Percentiles rank a stretch among this genome's conserved stretches.
phyloP scores from a whole-genome alignment of 768 basidiomycete species.

The Tylopilus plumbeoviolaceoides region DNA sequence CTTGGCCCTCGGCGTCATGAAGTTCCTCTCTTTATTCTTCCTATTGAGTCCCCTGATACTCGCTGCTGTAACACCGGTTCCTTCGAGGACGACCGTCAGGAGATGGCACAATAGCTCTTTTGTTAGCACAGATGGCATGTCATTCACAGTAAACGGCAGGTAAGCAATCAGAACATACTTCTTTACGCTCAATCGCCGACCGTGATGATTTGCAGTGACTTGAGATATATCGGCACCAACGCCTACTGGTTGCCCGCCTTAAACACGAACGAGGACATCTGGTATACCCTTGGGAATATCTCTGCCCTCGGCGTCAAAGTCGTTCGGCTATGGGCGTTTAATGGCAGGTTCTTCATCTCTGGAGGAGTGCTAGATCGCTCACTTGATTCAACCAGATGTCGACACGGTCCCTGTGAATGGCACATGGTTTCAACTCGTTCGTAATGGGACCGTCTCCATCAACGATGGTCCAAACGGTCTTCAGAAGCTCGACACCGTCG shows the following conservation, averaged over 20 bases:
- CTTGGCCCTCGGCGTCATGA: conserved; percentile 30
- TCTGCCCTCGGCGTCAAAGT: conserved; percentile 52
- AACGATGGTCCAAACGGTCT: conserved; percentile 61
- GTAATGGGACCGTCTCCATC: conserved; percentile 50
- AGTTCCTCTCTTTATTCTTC: conserved; percentile 27
- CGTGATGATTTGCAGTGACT: conserved; percentile 31
- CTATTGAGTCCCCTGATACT: conserved; percentile 31
- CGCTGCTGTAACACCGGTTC: conserved; percentile 22
- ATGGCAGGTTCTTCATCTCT: conserved; percentile 38
- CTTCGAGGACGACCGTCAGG: conserved; percentile 31
- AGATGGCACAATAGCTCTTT: conserved; percentile 39
- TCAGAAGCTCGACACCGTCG: conserved; percentile 56
- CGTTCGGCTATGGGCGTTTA: conserved; percentile 70
- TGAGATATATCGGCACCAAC: conserved; percentile 52
- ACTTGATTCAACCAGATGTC: conserved; percentile 40
- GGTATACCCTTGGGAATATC: conserved; percentile 54
- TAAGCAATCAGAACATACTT: conserved; percentile 13
- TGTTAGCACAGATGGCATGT: conserved; percentile 40
- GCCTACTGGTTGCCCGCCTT: conserved; percentile 63
- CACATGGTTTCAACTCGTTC: conserved; percentile 60
- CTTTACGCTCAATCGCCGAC: conserved; percentile 11
- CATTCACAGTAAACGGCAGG: conserved; percentile 57
- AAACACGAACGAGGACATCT: conserved; percentile 53
- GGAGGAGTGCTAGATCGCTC: neutral
- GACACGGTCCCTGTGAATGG: conserved; percentile 49